Conservation (phyloP, 2,329 filamentous ascomycete species). For the Ceratocystis albifundus region DNA sequence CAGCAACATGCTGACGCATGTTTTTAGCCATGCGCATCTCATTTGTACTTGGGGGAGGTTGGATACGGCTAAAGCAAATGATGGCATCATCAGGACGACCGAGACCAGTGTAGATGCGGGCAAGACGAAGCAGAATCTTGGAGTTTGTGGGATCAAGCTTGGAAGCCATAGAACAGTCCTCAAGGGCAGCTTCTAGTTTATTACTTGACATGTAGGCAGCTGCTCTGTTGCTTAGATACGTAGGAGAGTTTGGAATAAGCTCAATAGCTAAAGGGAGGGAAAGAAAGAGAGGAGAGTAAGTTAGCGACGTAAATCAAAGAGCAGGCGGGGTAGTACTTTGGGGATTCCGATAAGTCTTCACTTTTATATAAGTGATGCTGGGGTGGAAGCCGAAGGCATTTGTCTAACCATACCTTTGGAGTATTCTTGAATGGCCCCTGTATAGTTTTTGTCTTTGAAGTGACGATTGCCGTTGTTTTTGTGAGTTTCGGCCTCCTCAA, state of each 20-base stretch:
- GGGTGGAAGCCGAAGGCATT: background rate
- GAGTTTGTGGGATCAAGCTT: constrained; percentile 74
- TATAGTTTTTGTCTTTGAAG: constrained; percentile 89
- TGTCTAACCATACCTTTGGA: constrained; percentile 59
- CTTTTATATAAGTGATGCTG: background rate
- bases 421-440: constrained; percentile 81
- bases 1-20: constrained; percentile 71
- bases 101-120: constrained; percentile 77
- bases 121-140: constrained; percentile 79
- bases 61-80: constrained; percentile 66
- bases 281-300: background rate
- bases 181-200: constrained; percentile 66
- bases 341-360: background rate
- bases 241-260: constrained; percentile 70
- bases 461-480: constrained; percentile 92
- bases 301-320: too few species aligned
- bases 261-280: constrained; percentile 64
- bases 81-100: constrained; percentile 81
- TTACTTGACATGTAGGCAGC: constrained; percentile 86
- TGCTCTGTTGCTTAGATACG: constrained; percentile 88
- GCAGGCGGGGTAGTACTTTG: too few species aligned
- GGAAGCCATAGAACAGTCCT: constrained; percentile 73
- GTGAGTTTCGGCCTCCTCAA: constrained; percentile 76
- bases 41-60: constrained; percentile 68
- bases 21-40: constrained; percentile 72